Conservation (phyloP, 495 filamentous ascomycete species). For the Podospora conica region DNA sequence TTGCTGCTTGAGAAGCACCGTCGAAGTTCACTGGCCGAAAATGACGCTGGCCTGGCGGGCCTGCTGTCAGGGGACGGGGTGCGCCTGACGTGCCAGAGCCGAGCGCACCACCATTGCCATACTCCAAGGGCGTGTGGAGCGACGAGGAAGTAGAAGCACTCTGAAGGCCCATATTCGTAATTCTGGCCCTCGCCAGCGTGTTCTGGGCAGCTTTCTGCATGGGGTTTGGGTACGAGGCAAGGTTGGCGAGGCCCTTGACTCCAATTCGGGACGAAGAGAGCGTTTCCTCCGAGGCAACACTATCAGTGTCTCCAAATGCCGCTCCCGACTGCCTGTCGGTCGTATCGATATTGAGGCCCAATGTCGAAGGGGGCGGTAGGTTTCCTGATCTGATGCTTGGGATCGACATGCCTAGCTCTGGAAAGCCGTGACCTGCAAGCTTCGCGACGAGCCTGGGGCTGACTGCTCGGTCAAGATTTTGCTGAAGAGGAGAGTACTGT, state of each 20-base stretch:
- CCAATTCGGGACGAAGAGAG: conserved; percentile 26
- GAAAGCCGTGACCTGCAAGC: background rate
- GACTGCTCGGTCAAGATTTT: conserved; percentile 42
- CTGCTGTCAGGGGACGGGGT: conserved; percentile 41
- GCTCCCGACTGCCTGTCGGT: conserved; percentile 2
- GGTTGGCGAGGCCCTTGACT: conserved; percentile 36
- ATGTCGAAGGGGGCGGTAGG: conserved; percentile 13
- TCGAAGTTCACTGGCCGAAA: conserved; percentile 30
- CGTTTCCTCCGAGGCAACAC: conserved; percentile 19
- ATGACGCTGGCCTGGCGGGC: conserved; percentile 42
- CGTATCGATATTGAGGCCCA: conserved; percentile 1
- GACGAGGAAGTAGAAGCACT: conserved; percentile 12
- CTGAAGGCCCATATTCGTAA: conserved; percentile 10
- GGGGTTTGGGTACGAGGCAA: conserved; percentile 44
- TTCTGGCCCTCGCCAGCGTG: conserved; percentile 31
- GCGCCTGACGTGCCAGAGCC: conserved; percentile 27
- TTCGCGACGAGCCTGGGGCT: conserved; percentile 22
- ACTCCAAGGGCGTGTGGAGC: conserved; percentile 2
- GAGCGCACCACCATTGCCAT: conserved; percentile 5
- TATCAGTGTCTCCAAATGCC: conserved; percentile 18
- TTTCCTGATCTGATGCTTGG: conserved; percentile 22
- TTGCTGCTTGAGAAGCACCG: conserved; percentile 6
- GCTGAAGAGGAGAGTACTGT: conserved; percentile 42
- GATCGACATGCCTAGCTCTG: conserved; percentile 15
- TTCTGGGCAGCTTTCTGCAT: conserved; percentile 40